A percentile compares a stretch with the other conserved stretches of the same genome.
Evolutionary conservation across 2,329 filamentous ascomycete species (phyloP).

Genomic region (Thielaviopsis ethacetica): DNA sequence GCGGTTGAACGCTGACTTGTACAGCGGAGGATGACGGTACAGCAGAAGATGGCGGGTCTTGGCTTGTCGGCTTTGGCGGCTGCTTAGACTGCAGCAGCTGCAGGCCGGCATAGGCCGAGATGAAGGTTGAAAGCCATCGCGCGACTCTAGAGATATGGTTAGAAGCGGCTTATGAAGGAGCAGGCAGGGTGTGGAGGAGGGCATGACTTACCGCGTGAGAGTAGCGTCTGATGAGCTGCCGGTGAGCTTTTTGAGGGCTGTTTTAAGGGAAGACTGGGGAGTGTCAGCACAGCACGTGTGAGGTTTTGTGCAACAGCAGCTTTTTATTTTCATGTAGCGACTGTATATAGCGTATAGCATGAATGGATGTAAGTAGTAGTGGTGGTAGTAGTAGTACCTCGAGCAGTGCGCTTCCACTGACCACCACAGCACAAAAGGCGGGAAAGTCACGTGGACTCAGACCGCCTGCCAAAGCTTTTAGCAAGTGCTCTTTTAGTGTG

Average conservation of each 20-base stretch:
- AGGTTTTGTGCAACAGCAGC: not conserved
- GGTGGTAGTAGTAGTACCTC: too few species aligned
- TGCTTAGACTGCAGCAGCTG: constrained; percentile 40
- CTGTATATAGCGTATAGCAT: not conserved
- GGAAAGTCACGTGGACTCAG: constrained; percentile 42
- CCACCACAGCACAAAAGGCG: constrained; percentile 43
- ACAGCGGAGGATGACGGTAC: not conserved
- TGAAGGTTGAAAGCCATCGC: constrained; percentile 40
- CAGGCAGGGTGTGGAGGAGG: not conserved
- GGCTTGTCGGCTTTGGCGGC: constrained; percentile 25
- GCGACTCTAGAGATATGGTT: not conserved
- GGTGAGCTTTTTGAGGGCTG: constrained; percentile 7
- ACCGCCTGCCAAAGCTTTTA: constrained; percentile 30
- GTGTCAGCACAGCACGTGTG: not conserved
- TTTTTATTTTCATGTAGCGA: not conserved
- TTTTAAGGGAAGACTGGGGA: not conserved
- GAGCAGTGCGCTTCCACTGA: constrained; percentile 44
- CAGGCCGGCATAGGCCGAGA: constrained; percentile 41
- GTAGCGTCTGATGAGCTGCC: constrained; percentile 3
- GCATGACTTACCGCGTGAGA: constrained; percentile 3
- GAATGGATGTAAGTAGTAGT: too few species aligned
- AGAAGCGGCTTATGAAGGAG: not conserved
- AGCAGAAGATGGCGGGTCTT: constrained; percentile 12
- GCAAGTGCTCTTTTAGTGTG: constrained; percentile 3
- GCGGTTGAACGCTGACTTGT: not conserved